These are phyloP conservation scores for Dichotomocladium elegans DNA, from an alignment of 371 early-diverging fungal genomes.

Conservation along the genomic window DNA sequence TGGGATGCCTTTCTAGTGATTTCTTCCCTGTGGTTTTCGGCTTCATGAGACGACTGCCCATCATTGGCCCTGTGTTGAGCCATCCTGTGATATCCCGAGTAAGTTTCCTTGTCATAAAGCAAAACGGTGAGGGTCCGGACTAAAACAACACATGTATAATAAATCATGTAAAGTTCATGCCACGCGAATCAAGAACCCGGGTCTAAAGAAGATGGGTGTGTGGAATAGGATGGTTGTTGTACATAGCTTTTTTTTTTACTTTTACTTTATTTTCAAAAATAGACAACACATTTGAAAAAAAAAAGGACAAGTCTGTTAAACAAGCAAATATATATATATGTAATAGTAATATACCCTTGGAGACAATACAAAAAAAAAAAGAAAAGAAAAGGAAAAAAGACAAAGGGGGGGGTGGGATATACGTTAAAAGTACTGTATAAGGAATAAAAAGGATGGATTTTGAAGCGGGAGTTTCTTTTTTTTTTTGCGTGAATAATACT, in stretches of 20 bases:
- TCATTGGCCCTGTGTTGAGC: conserved; percentile 83
- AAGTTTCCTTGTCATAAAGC: conserved; percentile 8
- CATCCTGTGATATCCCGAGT: conserved; percentile 80
- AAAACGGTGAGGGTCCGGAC: background rate
- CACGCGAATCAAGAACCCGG: conserved; percentile 15
- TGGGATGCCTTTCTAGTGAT: too few species aligned
- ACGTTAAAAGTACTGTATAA: too few species aligned
- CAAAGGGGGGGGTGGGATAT: too few species aligned
- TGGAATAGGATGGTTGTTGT: background rate
- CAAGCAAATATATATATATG: background rate
- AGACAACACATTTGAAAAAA: background rate
- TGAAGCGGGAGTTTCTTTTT: too few species aligned
- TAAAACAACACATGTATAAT: background rate
- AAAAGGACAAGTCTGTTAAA: background rate
- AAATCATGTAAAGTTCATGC: conserved; percentile 9
- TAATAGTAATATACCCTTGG: background rate
- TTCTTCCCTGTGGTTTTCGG: conserved; percentile 93
- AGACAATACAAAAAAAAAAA: background rate
- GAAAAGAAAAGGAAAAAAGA: background rate
- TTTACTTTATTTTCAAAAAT: background rate
- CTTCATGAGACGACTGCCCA: conserved; percentile 83
- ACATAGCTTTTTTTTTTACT: background rate
- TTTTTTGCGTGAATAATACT: too few species aligned
- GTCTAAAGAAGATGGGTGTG: conserved; percentile 10
- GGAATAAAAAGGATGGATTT: too few species aligned